phyloP scores from a whole-genome alignment of 352 stramenopile genomes.

The Phytophthora parvispora region DNA sequence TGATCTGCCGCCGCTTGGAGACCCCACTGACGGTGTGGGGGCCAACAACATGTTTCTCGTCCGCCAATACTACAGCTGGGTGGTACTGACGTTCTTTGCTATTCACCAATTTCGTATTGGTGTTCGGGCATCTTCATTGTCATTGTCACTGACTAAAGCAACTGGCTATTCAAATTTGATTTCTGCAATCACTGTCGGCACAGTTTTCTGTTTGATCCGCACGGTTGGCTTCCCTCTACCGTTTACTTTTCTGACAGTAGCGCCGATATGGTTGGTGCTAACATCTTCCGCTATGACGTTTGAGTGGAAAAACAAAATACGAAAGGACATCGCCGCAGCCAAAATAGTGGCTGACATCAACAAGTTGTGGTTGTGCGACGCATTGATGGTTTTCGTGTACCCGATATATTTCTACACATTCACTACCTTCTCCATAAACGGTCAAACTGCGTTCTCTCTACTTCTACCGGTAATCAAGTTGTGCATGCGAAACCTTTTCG shows the following conservation, averaged over 20 bases:
- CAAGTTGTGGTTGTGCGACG: neutral
- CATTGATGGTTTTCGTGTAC: neutral
- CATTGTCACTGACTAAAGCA: too few species aligned
- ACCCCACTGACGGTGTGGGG: too few species aligned
- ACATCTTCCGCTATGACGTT: neutral
- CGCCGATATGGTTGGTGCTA: neutral
- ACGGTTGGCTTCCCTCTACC: neutral
- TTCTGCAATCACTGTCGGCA: neutral
- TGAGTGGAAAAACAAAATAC: neutral
- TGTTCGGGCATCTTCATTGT: too few species aligned
- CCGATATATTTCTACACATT: neutral
- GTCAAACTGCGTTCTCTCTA: neutral
- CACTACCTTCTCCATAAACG: neutral
- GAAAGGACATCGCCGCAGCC: neutral
- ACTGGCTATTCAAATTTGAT: too few species aligned
- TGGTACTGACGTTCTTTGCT: too few species aligned
- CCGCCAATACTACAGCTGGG: too few species aligned
- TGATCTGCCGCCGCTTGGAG: too few species aligned
- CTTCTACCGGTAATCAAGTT: conserved; percentile 6
- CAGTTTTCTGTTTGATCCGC: neutral
- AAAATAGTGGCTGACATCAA: neutral
- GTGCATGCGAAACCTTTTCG: neutral
- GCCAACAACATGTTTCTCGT: too few species aligned
- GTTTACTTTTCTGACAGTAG: neutral
- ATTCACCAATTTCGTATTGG: too few species aligned